Conservation (phyloP, 202 grass and related monocot genomes). For the Zizania palustris region DNA sequence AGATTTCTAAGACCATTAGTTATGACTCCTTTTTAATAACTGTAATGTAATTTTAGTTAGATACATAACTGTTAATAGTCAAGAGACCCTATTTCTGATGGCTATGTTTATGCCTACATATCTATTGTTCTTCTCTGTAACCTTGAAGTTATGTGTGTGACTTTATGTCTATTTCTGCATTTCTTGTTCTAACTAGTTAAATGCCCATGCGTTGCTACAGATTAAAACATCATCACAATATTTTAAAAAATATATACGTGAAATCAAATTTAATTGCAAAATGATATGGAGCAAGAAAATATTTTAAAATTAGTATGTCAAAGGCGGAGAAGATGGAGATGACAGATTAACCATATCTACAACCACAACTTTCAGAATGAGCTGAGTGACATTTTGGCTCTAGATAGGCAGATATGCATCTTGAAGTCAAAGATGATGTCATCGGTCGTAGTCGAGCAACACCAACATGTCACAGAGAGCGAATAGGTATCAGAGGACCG, state of each 20-base stretch:
- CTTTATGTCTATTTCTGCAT: constrained; percentile 3
- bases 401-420: constrained; percentile 89
- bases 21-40: not conserved
- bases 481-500: no score
- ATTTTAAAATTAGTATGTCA: no score
- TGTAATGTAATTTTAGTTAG: constrained; percentile 3
- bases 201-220: no score
- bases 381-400: constrained; percentile 83
- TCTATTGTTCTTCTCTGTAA: constrained; percentile 9
- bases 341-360: constrained; percentile 64
- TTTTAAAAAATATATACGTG: no score
- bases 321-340: constrained; percentile 57
- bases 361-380: constrained; percentile 69
- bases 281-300: no score
- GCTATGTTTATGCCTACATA: not conserved
- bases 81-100: constrained; percentile 6
- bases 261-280: no score
- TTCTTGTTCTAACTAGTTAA: not conserved
- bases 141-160: not conserved
- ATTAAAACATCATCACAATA: no score
- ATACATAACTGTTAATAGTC: not conserved
- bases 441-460: no score
- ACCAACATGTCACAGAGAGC: no score
- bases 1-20: not conserved
- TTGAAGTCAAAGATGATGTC: no score